Evolutionary conservation across 1,139 yeast genomes (phyloP).

Genomic region (Sugiyamaella grinbergsii): DNA sequence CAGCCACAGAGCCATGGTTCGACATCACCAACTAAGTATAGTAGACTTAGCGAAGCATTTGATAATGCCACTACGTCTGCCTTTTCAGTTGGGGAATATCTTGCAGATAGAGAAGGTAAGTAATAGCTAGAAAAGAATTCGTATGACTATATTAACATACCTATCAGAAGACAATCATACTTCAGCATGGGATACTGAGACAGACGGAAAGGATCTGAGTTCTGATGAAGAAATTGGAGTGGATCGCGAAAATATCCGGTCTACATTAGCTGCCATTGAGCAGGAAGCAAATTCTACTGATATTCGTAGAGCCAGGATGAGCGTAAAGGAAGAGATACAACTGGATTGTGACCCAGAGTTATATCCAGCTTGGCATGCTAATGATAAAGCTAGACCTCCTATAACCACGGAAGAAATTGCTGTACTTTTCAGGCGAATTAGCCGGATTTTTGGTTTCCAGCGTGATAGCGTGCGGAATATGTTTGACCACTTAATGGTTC

Average conservation of each 20-base stretch:
- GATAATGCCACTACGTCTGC: neutral
- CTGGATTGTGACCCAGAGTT: constrained; percentile 5
- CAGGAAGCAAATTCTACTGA: constrained; percentile 3
- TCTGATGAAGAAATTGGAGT: neutral
- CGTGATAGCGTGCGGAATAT: constrained; percentile 72
- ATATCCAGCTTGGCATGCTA: constrained; percentile 16
- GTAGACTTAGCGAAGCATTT: neutral
- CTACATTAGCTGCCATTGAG: constrained; percentile 6
- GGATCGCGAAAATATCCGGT: constrained; percentile 3
- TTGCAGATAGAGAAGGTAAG: neutral
- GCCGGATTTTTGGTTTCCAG: constrained; percentile 72
- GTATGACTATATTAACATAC: neutral
- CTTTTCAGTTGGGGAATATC: neutral
- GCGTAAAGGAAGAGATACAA: neutral
- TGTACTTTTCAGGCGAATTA: constrained; percentile 61
- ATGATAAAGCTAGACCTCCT: constrained; percentile 39
- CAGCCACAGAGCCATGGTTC: neutral
- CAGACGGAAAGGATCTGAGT: constrained; percentile 13
- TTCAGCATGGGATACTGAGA: constrained; percentile 10
- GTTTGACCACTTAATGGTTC: constrained; percentile 75
- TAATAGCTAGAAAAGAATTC: too few species aligned
- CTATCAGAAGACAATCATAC: neutral
- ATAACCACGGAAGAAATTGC: constrained; percentile 55
- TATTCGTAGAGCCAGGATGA: constrained; percentile 4
- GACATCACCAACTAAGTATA: neutral